phyloP scores from a whole-genome alignment of 768 basidiomycete species.

The Baorangia bicolor region DNA sequence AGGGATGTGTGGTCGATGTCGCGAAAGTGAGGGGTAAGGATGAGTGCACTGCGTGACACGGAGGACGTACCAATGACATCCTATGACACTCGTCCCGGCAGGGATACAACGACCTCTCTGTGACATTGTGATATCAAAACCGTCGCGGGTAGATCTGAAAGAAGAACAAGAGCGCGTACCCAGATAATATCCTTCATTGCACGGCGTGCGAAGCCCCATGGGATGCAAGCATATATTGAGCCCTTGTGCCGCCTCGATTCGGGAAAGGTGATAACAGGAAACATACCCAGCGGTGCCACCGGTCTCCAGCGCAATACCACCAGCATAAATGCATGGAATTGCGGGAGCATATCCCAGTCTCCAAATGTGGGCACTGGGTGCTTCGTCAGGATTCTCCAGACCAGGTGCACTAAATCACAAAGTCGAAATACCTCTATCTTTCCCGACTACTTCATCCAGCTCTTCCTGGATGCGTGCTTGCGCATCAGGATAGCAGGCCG shows the following conservation, averaged over 20 bases:
- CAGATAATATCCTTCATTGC: too few relatives aligned
- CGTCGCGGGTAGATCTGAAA: too few relatives aligned
- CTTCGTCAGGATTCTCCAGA: neutral
- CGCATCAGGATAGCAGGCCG: slow-evolving; percentile 48
- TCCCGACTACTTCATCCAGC: slow-evolving; percentile 48
- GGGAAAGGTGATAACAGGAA: neutral
- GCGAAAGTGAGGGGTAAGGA: too few relatives aligned
- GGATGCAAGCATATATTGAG: neutral
- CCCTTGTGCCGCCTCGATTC: too few relatives aligned
- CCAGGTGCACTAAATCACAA: neutral
- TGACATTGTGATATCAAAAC: too few relatives aligned
- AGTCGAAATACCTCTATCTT: slow-evolving; percentile 21
- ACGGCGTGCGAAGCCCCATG: slow-evolving; percentile 58
- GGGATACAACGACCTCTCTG: too few relatives aligned
- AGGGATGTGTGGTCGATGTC: too few relatives aligned
- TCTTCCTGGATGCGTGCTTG: slow-evolving; percentile 50
- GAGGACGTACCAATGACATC: too few relatives aligned
- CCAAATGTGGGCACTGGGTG: slow-evolving; percentile 34
- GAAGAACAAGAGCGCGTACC: too few relatives aligned
- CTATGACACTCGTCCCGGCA: too few relatives aligned
- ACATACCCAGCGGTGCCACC: slow-evolving; percentile 29
- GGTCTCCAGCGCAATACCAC: slow-evolving; percentile 39
- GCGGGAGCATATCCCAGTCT: slow-evolving; percentile 32
- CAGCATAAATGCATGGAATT: slow-evolving; percentile 34
- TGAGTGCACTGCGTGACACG: too few relatives aligned